Conservation (phyloP, 495 filamentous ascomycete genomes). For the Saxophila tyrrhenica region DNA sequence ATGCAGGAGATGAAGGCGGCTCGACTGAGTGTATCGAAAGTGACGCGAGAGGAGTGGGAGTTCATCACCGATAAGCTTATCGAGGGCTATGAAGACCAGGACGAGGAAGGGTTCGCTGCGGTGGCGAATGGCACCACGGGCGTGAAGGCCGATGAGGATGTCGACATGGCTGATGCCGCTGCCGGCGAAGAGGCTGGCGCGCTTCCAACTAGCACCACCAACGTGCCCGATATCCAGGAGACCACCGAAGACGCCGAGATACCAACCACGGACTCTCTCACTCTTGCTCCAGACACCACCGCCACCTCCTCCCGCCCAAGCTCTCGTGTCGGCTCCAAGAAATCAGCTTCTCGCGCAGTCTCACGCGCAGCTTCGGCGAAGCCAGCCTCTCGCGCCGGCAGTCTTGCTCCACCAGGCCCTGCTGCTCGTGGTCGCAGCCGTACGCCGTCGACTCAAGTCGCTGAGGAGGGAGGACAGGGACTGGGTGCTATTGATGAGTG, state of each 20-base stretch:
- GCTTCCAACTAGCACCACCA: background rate
- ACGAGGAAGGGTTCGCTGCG: background rate
- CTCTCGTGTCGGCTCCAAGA: background rate
- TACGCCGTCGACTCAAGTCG: background rate
- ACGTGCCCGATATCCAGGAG: background rate
- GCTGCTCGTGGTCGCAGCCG: background rate
- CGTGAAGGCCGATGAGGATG: background rate
- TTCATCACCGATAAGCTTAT: constrained; percentile 47
- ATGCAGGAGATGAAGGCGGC: constrained; percentile 75
- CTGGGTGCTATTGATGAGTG: background rate
- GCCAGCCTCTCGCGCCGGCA: background rate
- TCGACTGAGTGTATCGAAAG: constrained; percentile 73
- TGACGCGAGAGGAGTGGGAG: constrained; percentile 64
- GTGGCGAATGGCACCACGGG: background rate
- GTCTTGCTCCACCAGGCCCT: background rate
- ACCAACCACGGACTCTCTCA: background rate
- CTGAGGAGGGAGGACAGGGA: background rate
- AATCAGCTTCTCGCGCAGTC: background rate
- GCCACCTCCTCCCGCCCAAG: background rate
- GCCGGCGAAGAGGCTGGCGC: background rate
- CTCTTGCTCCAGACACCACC: background rate
- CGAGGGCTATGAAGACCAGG: constrained; percentile 8
- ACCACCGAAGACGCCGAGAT: background rate
- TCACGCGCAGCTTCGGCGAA: background rate
- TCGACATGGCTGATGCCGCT: background rate